These are phyloP conservation scores for Xylaria cubensis DNA, from an alignment of 495 filamentous ascomycete genomes.

Conservation along the genomic window DNA sequence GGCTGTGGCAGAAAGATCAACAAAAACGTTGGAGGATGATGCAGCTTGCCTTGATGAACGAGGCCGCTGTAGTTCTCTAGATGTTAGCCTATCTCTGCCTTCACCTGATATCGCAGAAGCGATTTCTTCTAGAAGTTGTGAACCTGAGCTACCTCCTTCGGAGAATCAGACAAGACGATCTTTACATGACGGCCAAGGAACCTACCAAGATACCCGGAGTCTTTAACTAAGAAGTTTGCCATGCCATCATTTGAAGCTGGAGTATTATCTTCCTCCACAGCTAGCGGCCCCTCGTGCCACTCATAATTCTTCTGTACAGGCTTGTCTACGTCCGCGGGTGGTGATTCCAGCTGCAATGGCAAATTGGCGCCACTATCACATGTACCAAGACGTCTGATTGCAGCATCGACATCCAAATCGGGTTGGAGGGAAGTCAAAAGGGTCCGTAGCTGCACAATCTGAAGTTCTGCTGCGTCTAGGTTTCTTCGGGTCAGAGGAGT, in stretches of 20 bases:
- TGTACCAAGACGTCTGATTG: constrained; percentile 25
- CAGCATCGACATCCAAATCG: constrained; percentile 40
- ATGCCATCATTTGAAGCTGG: constrained; percentile 39
- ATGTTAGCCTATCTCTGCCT: background rate
- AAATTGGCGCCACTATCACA: background rate
- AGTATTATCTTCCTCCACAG: background rate
- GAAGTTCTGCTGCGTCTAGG: constrained; percentile 41
- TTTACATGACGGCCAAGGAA: constrained; percentile 36
- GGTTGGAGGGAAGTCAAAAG: constrained; percentile 41
- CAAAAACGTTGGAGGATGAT: background rate
- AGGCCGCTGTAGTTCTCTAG: background rate
- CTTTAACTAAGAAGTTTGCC: constrained; percentile 39
- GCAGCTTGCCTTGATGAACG: background rate
- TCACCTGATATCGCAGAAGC: background rate
- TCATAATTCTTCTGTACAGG: background rate
- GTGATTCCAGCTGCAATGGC: background rate
- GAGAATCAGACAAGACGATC: background rate
- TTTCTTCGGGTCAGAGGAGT: constrained; percentile 47
- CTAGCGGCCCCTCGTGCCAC: constrained; percentile 2
- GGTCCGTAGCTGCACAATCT: constrained; percentile 38
- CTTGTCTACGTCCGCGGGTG: background rate
- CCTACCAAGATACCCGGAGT: constrained; percentile 46
- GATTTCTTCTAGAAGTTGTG: constrained; percentile 8
- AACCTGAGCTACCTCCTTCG: background rate
- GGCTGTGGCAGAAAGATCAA: constrained; percentile 31